Percentiles rank a stretch among this genome's conserved stretches.
phyloP scores from a whole-genome alignment of 495 filamentous ascomycete genomes.

The Trichoderma gamsii region DNA sequence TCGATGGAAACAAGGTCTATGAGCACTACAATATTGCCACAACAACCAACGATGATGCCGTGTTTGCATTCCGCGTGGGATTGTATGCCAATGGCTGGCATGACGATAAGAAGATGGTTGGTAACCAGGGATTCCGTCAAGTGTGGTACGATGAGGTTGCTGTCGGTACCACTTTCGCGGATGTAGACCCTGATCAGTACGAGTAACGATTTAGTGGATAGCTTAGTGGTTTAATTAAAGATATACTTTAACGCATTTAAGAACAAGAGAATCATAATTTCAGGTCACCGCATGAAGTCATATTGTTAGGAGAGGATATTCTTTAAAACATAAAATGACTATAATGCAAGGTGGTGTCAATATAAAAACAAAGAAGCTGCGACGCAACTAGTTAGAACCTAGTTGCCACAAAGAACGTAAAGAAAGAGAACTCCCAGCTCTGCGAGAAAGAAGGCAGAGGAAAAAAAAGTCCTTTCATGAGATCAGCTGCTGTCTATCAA shows the following conservation, averaged over 20 bases:
- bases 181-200: conserved; percentile 22
- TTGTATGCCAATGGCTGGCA: conserved; percentile 55
- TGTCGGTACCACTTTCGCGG: conserved; percentile 40
- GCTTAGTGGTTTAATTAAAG: not conserved
- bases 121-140: conserved; percentile 43
- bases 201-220: not conserved
- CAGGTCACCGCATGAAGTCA: no score
- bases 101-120: conserved; percentile 39
- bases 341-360: no score
- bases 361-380: no score
- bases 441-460: no score
- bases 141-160: conserved; percentile 52
- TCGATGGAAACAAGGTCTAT: conserved; percentile 43
- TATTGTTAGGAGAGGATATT: no score
- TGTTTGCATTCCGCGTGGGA: conserved; percentile 49
- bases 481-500: no score
- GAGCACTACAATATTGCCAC: conserved; percentile 39
- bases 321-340: no score
- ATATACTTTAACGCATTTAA: not conserved
- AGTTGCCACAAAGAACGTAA: no score
- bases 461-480: no score
- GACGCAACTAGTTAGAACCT: no score
- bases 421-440: no score
- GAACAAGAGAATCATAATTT: not conserved
- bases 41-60: conserved; percentile 38